Evolutionary conservation across 331 rosid species (phyloP).

Genomic region (Ulmus americana): DNA sequence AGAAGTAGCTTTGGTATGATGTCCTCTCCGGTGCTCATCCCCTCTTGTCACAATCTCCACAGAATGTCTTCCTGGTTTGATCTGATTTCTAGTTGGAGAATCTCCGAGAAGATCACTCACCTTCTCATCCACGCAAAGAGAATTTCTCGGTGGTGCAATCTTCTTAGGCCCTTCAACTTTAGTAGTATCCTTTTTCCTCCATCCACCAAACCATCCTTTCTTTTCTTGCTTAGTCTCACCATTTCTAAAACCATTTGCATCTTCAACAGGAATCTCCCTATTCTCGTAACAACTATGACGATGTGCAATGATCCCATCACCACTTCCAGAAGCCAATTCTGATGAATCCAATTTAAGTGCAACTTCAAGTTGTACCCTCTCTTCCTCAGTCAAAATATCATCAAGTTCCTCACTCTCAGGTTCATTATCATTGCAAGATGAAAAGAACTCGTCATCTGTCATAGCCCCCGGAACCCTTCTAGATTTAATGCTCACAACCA

Average conservation of each 20-base stretch:
- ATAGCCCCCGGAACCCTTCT: conserved; percentile 94
- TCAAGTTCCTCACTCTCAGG: conserved; percentile 70
- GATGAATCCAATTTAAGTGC: conserved; percentile 74
- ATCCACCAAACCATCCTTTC: conserved; percentile 96
- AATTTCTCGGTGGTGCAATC: conserved; percentile 74
- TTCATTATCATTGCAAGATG: conserved; percentile 77
- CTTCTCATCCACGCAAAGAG: conserved; percentile 74
- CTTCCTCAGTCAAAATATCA: conserved; percentile 84
- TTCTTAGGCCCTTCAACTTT: conserved; percentile 49
- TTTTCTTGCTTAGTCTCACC: conserved; percentile 71
- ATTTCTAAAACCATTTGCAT: conserved; percentile 38
- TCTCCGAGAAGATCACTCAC: conserved; percentile 80
- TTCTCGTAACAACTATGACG: conserved; percentile 60
- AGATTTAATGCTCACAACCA: conserved; percentile 88
- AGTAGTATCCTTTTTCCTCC: conserved; percentile 75
- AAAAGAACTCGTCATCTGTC: conserved; percentile 77
- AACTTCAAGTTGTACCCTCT: conserved; percentile 75
- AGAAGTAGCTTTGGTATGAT: conserved; percentile 45
- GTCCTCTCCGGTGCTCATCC: conserved; percentile 70
- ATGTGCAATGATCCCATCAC: conserved; percentile 54
- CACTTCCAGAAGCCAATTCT: conserved; percentile 43
- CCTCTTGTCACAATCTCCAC: conserved; percentile 62
- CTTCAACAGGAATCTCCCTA: conserved; percentile 73
- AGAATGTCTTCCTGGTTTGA: conserved; percentile 70
- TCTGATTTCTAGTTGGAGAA: conserved; percentile 62